Conservation (phyloP, 306 rosid species). For the Medicago arabica region DNA sequence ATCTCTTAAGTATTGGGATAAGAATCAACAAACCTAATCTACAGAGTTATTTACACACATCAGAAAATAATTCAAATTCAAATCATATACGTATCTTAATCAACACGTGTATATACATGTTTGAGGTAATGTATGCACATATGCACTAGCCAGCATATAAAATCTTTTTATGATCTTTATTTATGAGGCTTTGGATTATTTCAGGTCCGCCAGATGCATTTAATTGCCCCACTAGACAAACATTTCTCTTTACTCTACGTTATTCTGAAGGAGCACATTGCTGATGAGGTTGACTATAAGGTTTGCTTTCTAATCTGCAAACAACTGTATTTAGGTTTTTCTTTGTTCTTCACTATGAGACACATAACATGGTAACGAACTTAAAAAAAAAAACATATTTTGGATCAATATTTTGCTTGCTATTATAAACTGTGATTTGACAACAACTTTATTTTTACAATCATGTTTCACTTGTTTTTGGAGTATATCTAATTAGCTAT, state of each 20-base stretch:
- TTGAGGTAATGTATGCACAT: background rate
- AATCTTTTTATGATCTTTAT: conserved; percentile 14
- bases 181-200: conserved; percentile 46
- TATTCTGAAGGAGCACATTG: conserved; percentile 86
- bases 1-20: background rate
- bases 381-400: background rate
- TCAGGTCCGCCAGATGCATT: conserved; percentile 83
- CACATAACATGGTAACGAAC: conserved; percentile 9
- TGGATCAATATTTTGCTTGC: conserved; percentile 16
- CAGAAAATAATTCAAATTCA: background rate
- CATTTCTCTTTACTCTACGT: conserved; percentile 72
- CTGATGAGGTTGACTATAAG: conserved; percentile 92
- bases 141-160: conserved; percentile 2
- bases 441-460: background rate
- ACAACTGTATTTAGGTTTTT: conserved; percentile 13
- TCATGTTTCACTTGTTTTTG: conserved; percentile 9
- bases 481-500: conserved; percentile 42
- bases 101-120: no score
- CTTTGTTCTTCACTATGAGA: background rate
- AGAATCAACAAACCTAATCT: background rate
- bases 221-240: conserved; percentile 82
- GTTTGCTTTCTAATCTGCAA: conserved; percentile 49
- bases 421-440: conserved; percentile 13
- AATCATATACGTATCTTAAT: background rate
- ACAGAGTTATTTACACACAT: background rate